phyloP scores from a whole-genome alignment of 129 eudicot species.

The Dittrichia graveolens region DNA sequence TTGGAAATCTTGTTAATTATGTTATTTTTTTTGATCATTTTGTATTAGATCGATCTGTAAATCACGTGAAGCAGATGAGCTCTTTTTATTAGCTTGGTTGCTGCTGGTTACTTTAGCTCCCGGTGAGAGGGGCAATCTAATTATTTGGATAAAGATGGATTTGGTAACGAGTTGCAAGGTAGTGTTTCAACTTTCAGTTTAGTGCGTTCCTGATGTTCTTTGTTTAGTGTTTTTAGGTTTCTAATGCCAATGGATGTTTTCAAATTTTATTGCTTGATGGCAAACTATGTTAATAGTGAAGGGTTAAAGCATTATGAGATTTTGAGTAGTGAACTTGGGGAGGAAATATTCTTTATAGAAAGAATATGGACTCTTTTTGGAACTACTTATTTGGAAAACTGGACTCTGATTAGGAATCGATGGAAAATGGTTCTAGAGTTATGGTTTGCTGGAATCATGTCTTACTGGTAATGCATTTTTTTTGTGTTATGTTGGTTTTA shows the following conservation, averaged over 20 bases:
- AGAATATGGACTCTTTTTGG: background rate
- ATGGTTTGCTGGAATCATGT: slow-evolving; percentile 13
- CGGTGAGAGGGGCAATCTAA: background rate
- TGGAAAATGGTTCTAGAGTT: slow-evolving; percentile 3
- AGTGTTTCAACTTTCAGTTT: slow-evolving; percentile 11
- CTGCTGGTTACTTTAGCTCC: slow-evolving; percentile 16
- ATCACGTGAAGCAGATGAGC: slow-evolving; percentile 28
- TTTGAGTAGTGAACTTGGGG: slow-evolving; percentile 3
- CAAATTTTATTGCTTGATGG: slow-evolving; percentile 1
- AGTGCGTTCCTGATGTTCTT: background rate
- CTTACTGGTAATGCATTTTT: background rate
- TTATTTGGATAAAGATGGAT: slow-evolving; percentile 57
- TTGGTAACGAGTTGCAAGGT: slow-evolving; percentile 81
- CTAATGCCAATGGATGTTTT: background rate
- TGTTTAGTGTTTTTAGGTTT: background rate
- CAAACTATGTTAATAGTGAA: background rate
- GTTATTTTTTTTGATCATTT: slow-evolving; percentile 7
- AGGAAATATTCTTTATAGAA: background rate
- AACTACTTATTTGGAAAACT: slow-evolving; percentile 6
- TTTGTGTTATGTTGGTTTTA: background rate
- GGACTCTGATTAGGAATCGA: background rate
- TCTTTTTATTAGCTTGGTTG: slow-evolving; percentile 27
- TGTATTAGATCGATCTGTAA: slow-evolving; percentile 34
- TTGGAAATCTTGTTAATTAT: background rate
- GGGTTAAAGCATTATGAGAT: background rate